Evolutionary conservation across 768 basidiomycete species (phyloP), one percentile per base, ranked within the genome.

Genomic region (Boletus insuetus): DNA sequence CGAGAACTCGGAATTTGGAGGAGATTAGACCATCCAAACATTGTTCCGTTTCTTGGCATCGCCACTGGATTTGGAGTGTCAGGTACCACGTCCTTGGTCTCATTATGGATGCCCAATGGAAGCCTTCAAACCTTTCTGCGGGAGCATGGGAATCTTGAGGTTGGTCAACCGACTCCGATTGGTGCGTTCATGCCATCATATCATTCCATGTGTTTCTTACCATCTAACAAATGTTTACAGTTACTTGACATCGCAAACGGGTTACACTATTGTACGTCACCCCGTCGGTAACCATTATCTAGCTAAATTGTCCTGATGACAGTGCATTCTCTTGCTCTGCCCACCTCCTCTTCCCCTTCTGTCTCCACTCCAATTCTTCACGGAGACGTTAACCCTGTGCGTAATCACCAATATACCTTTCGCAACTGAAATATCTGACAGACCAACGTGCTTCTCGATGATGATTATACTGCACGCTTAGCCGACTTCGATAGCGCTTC

Each of bases 1-100:
- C 53, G 53, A 26, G 53, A 53, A 22, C 39, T 39, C 13, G 51
- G 51, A 16, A 53, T 53, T 4, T 53, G 51, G 51, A 53, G 51
- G 19, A 53, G 51, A n/a, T 10, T 53, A 17, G 8, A 48, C 13
- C 51, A 53, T 16, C 20, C 24, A 10, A 53, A 48, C 24, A 49
- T 53, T 11, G 53, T 53, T 19, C 53, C 53, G 1, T 53, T 53
- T 34, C 5, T 53, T 12, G 53, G 53, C 6, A 53, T 4, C 9
- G 14, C 39, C 29, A 40, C 37, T 11, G 53, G 53, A 16, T 54
- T 54, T 51, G 53, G 53, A 13, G 0, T 32, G 6, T 3, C 0
- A 2, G 47, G 47, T 16, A 29, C 39, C 32, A 20, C 8, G 40
- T 54, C 53, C 24, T 20, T 49, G 38, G 48, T 49, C n/a, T 49